Percentiles rank a stretch among this genome's conserved stretches.
These are phyloP conservation scores for Rhizomucor pusillus DNA, from an alignment of 371 early-diverging fungal species.

Conservation along the genomic window DNA sequence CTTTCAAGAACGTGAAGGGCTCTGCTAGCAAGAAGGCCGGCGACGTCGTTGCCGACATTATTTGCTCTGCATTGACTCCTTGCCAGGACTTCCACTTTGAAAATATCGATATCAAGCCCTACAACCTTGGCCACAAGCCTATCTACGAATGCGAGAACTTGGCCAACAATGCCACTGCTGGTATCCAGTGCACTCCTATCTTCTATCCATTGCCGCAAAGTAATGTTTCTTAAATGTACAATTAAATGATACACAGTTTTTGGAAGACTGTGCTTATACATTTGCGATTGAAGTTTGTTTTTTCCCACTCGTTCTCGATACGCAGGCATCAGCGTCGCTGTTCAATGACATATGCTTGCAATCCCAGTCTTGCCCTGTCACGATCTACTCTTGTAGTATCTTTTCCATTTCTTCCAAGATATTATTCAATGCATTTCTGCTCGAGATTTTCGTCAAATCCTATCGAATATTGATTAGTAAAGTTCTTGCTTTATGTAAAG, in stretches of 20 bases:
- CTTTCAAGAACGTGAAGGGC: constrained; percentile 23
- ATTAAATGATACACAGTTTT: no score
- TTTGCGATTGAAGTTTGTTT: no score
- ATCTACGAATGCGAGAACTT: constrained; percentile 10
- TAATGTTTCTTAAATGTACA: no score
- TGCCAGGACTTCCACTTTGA: constrained; percentile 23
- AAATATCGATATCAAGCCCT: constrained; percentile 14
- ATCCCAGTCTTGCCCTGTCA: no score
- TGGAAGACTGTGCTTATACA: no score
- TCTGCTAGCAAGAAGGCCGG: constrained; percentile 16
- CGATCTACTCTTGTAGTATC: not conserved
- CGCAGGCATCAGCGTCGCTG: no score
- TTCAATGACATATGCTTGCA: no score
- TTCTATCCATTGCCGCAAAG: no score
- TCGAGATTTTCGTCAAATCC: not conserved
- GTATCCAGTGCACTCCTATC: constrained; percentile 11
- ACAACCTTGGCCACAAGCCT: constrained; percentile 3
- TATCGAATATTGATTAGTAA: no score
- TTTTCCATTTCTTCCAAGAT: not conserved
- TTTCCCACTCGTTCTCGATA: no score
- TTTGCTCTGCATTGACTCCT: constrained; percentile 25
- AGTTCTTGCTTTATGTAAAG: no score
- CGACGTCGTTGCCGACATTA: constrained; percentile 16
- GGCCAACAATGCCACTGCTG: constrained; percentile 10
- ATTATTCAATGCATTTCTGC: not conserved